These are phyloP conservation scores for Skeletonema tropicum DNA, from an alignment of 108 stramenopile species.

Conservation along the genomic window DNA sequence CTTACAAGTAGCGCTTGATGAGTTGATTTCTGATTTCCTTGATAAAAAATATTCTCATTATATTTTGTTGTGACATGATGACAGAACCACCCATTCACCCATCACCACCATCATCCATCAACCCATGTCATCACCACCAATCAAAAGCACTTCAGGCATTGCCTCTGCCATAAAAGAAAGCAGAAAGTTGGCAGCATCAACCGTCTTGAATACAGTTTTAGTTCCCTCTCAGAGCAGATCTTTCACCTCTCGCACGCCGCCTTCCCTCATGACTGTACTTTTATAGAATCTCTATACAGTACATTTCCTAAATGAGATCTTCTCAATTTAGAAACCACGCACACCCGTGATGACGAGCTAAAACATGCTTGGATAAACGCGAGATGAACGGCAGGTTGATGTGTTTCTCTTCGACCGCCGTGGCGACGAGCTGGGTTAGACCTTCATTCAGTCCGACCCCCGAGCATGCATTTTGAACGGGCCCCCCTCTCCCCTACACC, in stretches of 20 bases:
- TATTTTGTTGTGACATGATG: background rate
- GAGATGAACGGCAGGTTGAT: constrained; percentile 33
- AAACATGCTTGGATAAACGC: constrained; percentile 39
- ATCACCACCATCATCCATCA: too few relatives aligned
- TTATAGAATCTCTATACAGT: constrained; percentile 11
- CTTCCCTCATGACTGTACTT: constrained; percentile 2
- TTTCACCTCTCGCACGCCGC: background rate
- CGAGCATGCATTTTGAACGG: constrained; percentile 42
- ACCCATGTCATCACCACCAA: too few relatives aligned
- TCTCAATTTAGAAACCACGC: constrained; percentile 11
- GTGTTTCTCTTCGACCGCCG: constrained; percentile 12
- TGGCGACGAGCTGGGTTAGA: constrained; percentile 45
- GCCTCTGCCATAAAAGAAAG: background rate
- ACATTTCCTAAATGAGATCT: constrained; percentile 9
- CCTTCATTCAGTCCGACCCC: constrained; percentile 38
- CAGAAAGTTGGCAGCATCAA: background rate
- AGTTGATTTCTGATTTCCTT: background rate
- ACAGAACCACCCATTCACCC: background rate
- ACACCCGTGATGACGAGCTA: constrained; percentile 37
- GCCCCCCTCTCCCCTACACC: constrained; percentile 27
- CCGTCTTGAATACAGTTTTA: background rate
- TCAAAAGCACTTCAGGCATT: too few relatives aligned
- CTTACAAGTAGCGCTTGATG: background rate
- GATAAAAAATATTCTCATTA: background rate
- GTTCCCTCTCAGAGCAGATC: background rate